Evolutionary conservation across 83 land plant species (phyloP).

Genomic region (Thuja plicata): DNA sequence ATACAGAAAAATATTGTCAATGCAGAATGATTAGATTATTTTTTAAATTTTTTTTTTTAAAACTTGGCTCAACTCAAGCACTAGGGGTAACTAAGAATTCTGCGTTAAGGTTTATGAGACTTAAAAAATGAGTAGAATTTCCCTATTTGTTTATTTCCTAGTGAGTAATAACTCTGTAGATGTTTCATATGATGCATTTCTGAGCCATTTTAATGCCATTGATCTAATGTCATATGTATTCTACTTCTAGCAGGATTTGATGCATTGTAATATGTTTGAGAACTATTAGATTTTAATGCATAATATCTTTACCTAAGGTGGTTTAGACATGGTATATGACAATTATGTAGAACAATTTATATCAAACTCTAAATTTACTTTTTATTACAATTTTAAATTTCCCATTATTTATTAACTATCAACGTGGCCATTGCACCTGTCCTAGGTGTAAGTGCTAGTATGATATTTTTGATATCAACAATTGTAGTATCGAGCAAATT

Average conservation of each 20-base stretch:
- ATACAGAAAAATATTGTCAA: background rate
- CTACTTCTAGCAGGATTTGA: background rate
- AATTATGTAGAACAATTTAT: too few species aligned
- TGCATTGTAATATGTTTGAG: background rate
- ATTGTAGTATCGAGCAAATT: too few species aligned
- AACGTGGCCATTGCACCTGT: too few species aligned
- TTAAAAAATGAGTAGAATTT: background rate
- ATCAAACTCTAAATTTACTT: too few species aligned
- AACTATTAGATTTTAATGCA: slow-evolving; percentile 6
- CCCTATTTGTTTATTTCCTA: too few species aligned
- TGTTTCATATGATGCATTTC: background rate
- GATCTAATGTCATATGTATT: slow-evolving; percentile 9
- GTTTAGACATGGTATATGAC: background rate
- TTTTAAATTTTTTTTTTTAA: too few species aligned
- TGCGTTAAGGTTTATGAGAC: background rate
- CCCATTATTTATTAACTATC: too few species aligned
- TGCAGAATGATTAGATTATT: background rate
- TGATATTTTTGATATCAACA: too few species aligned
- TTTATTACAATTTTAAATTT: too few species aligned
- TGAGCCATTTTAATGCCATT: slow-evolving; percentile 3
- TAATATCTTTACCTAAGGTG: background rate
- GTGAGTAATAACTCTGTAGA: background rate
- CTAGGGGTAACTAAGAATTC: background rate
- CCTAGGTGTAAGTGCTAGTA: too few species aligned
- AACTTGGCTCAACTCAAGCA: too few species aligned